A percentile compares a stretch with the other conserved stretches of the same genome.
These are phyloP conservation scores for Fusarium zealandicum DNA, from an alignment of 2,329 filamentous ascomycete genomes.

Conservation along the genomic window DNA sequence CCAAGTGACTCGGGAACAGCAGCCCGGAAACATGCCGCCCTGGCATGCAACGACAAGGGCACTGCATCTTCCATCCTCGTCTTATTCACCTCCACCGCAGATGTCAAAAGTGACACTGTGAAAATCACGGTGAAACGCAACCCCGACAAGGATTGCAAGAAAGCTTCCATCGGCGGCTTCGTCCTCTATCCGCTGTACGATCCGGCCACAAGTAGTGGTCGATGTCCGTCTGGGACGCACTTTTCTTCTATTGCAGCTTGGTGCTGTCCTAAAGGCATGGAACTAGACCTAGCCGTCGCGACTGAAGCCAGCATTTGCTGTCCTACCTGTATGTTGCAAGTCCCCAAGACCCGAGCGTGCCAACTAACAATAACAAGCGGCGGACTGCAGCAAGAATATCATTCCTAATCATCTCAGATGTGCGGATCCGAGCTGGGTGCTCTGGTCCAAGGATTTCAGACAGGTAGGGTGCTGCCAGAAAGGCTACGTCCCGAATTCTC, in stretches of 20 bases:
- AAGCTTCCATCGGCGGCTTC: conserved; percentile 7
- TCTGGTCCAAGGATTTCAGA: conserved; percentile 18
- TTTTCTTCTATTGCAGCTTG: conserved; percentile 1
- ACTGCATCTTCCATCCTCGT: neutral
- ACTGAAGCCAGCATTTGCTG: conserved; percentile 21
- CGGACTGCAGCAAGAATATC: conserved; percentile 9
- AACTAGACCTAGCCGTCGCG: conserved; percentile 6
- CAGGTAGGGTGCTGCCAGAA: conserved; percentile 19
- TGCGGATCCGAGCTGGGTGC: conserved; percentile 11
- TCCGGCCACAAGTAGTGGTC: neutral
- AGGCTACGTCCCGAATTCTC: conserved; percentile 16
- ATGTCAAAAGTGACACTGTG: conserved; percentile 1
- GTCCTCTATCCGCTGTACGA: conserved; percentile 9
- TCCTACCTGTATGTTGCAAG: conserved; percentile 11
- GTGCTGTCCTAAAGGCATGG: conserved; percentile 23
- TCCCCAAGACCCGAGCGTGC: neutral
- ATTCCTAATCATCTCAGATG: conserved; percentile 15
- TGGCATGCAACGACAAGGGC: conserved; percentile 10
- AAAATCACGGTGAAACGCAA: conserved; percentile 7
- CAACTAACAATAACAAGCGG: conserved; percentile 12
- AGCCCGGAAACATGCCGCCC: neutral
- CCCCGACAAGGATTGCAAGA: neutral
- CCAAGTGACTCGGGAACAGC: neutral
- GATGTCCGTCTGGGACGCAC: conserved; percentile 15
- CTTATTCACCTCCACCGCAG: conserved; percentile 15